Evolutionary conservation across 441 rosid genomes (phyloP).

Genomic region (Gossypium trilobum): DNA sequence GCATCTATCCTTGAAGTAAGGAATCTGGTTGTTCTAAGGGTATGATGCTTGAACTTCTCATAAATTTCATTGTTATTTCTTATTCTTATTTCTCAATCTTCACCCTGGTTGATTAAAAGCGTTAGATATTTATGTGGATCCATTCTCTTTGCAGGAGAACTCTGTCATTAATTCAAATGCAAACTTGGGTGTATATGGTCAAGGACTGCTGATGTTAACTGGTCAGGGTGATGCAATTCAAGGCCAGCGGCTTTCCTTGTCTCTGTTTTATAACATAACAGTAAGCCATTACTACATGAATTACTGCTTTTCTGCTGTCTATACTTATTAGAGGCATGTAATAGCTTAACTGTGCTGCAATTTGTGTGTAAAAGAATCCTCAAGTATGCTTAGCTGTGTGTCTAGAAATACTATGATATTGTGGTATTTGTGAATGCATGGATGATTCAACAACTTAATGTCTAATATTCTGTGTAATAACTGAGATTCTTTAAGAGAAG

Average conservation of each 20-base stretch:
- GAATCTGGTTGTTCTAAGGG: conserved; percentile 89
- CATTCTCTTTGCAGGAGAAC: conserved; percentile 53
- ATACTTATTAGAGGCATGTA: background rate
- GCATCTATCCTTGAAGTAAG: conserved; percentile 92
- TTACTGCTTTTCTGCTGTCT: background rate
- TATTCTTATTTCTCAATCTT: background rate
- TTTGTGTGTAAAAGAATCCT: background rate
- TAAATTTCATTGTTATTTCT: conserved; percentile 7
- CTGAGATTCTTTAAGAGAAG: background rate
- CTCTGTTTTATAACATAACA: conserved; percentile 88
- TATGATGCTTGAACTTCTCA: conserved; percentile 28
- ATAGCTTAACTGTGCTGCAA: background rate
- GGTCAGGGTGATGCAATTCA: conserved; percentile 88
- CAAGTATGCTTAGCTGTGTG: background rate
- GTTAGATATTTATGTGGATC: conserved; percentile 14
- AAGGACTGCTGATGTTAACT: conserved; percentile 71
- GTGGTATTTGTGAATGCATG: background rate
- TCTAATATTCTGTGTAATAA: background rate
- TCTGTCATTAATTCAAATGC: conserved; percentile 80
- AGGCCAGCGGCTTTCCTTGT: conserved; percentile 87
- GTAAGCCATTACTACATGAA: conserved; percentile 40
- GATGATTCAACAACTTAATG: background rate
- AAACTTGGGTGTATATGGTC: conserved; percentile 86
- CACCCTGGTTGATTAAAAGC: background rate
- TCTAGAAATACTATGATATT: background rate